phyloP scores from a whole-genome alignment of 176 grass and related monocot genomes.

The barley (Hordeum vulgare) region DNA sequence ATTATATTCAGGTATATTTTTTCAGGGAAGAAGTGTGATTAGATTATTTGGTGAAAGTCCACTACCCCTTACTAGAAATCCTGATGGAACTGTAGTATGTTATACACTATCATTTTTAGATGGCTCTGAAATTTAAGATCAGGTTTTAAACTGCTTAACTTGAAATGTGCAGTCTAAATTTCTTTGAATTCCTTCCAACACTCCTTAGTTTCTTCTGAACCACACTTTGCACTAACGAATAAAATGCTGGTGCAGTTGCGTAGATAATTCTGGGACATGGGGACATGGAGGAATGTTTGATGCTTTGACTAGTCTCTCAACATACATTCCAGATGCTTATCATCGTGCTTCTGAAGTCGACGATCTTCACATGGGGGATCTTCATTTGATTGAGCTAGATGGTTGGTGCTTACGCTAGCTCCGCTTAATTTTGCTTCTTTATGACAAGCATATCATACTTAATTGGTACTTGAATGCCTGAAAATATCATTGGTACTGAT shows the following conservation, averaged over 20 bases:
- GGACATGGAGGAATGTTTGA: conserved; percentile 91
- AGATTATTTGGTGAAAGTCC: conserved; percentile 2
- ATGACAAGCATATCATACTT: not conserved
- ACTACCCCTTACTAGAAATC: not conserved
- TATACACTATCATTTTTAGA: conserved; percentile 10
- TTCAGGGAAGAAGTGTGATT: conserved; percentile 12
- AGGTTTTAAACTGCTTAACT: conserved; percentile 9
- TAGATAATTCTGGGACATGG: conserved; percentile 84
- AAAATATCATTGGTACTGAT: not conserved
- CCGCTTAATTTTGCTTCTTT: conserved; percentile 6
- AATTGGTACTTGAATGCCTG: not conserved
- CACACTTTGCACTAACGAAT: conserved; percentile 17
- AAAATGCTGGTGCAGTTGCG: conserved; percentile 51
- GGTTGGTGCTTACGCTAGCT: conserved; percentile 31
- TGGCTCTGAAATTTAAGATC: conserved; percentile 2
- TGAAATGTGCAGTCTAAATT: conserved; percentile 11
- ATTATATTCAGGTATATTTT: conserved; percentile 84
- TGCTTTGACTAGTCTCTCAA: conserved; percentile 69
- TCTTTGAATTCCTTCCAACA: not conserved
- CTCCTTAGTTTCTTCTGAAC: conserved; percentile 19
- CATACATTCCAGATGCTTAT: conserved; percentile 76
- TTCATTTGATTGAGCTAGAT: conserved; percentile 87
- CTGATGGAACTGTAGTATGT: not conserved
- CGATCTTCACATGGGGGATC: conserved; percentile 89
- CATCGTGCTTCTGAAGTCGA: conserved; percentile 62